Evolutionary conservation across 2,329 filamentous ascomycete species (phyloP), one percentile per base, ranked within the genome.

Genomic region (Calonectria naviculata): DNA sequence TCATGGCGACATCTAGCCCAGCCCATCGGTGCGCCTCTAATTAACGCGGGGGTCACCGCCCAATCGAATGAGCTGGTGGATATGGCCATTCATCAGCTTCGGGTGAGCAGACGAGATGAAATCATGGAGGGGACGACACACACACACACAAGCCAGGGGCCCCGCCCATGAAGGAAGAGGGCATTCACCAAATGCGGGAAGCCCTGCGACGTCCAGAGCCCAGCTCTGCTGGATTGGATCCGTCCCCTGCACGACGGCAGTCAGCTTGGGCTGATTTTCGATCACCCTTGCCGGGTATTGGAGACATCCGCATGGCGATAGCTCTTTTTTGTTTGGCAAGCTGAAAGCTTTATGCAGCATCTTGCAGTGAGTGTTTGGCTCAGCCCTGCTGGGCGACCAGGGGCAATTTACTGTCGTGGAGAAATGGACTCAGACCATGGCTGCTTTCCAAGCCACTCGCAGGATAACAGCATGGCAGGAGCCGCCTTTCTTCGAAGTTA

Each of bases 311-410:
- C 36, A 44, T 46, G 62, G 38, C 47, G 44, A 36, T 49, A 34
- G 38, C 24, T 31, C 17, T 38, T 26, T 58, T 60, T 36, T 61
- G 61, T 49, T 15, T 15, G 21, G 21, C 52, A 58, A 58, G 52
- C 52, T 38, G 52, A 58, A 29, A 12, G 52, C 13, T 58, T 58
- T 36, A 58, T 58, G 52, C 31, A 58, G n/a, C 34, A 17, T 24
- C 52, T 24, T 58, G 34, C 52, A 58, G 52, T 26, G 9, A 38
- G 64, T 49, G 71, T 67, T 42, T 68, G 71, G 68, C 69, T 76
- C 75, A 77, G 74, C 73, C 73, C 66, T 75, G 75, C 60, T 73
- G 15, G 62, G 63, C 28, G 36, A 63, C 64, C 62, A 68, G 54
- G 66, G 61, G 65, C 49, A 46, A 44, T 36, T 66, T 31, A 31